Evolutionary conservation across 2,329 filamentous ascomycete genomes (phyloP).

Genomic region (Paecilomyces fulvus): DNA sequence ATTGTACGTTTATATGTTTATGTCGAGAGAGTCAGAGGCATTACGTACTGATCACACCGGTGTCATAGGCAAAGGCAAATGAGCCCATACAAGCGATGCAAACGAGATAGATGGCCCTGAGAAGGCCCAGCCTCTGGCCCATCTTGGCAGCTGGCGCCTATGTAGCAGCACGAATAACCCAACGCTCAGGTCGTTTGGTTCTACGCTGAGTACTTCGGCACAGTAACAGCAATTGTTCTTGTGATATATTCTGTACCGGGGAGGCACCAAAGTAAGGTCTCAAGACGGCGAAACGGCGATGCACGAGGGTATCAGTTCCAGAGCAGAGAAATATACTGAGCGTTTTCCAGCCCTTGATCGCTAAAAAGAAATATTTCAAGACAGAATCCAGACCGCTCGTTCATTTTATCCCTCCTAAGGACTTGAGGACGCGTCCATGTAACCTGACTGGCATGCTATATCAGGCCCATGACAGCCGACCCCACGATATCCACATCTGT

Average conservation of each 20-base stretch:
- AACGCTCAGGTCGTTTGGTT: slow-evolving; percentile 2
- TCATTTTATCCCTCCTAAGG: background rate
- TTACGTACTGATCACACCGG: slow-evolving; percentile 26
- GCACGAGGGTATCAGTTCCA: background rate
- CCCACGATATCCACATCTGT: background rate
- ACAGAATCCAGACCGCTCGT: background rate
- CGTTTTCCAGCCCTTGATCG: too few species aligned
- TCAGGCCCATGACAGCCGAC: background rate
- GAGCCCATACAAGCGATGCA: slow-evolving; percentile 30
- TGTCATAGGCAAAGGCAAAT: slow-evolving; percentile 33
- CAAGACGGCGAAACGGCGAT: background rate
- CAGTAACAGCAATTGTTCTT: background rate
- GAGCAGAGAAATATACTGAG: background rate
- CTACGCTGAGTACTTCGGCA: background rate
- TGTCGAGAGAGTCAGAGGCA: background rate
- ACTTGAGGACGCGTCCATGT: background rate
- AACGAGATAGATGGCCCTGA: slow-evolving; percentile 29
- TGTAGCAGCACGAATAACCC: background rate
- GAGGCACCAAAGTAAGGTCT: background rate
- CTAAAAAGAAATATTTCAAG: background rate
- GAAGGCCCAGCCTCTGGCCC: slow-evolving; percentile 25
- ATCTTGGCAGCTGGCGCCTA: slow-evolving; percentile 8
- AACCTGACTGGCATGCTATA: background rate
- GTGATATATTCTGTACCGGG: background rate
- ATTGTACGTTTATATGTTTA: background rate